Evolutionary conservation across 495 filamentous ascomycete species (phyloP), one percentile per base, ranked within the genome.

Genomic region (Penicillium soppii): DNA sequence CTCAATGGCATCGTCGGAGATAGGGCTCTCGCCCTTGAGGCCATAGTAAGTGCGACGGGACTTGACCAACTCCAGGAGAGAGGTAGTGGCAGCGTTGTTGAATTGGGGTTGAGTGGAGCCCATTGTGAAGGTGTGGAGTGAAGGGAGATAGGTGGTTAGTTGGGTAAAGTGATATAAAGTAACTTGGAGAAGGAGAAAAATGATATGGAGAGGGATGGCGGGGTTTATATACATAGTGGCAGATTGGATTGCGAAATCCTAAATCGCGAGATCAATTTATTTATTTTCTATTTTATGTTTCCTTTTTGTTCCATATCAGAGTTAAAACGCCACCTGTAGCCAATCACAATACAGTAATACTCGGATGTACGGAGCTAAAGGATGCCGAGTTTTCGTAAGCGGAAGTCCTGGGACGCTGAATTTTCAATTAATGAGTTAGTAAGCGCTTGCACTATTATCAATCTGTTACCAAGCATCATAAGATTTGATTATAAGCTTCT

Each of bases 21-120:
- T 68, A 26, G 73, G 66, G 55, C 74, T 76, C 53, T 70, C 72
- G 32, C 57, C 60, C 61, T 67, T 71, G 44, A 81, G 68, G 17
- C 56, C 67, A 57, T 79, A 78, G 63, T 69, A 61, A 45, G 68
- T 71, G 53, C 77, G 77, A 27, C 77, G 76, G 43, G 56, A 35
- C 64, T 75, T 71, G 57, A 66, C 70, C 33, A 69, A 47, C 50
- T 68, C 59, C 15, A 74, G 53, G 52, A 77, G 73, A 51, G 68
- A 51, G 51, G 66, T 57, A 16, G 73, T 72, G 38, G 67, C 63
- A 20, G 68, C 54, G 68, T 73, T 75, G 51, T 67, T 71, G 62
- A 69, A 71, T 54, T 62, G 56, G 30, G 55, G 48, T 38, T 50
- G 52, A 47, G 33, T 58, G 45, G 62, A 67, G 54, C 64, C 62